Evolutionary conservation across 2,329 filamentous ascomycete genomes (phyloP).

Genomic region (Paecilomyces fulvus): DNA sequence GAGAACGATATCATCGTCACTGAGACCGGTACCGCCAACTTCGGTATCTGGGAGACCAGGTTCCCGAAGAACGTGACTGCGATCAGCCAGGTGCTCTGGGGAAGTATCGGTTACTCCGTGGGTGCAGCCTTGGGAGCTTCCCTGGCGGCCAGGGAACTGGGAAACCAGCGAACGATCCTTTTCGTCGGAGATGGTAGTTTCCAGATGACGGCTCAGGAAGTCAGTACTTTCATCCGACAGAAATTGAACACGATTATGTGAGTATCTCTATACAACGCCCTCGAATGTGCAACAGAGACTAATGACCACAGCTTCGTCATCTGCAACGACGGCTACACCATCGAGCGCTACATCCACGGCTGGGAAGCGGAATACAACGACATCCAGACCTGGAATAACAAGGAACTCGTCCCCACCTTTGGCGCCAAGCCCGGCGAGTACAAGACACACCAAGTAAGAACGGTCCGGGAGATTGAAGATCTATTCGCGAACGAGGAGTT

Average conservation of each 20-base stretch:
- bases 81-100: conserved; percentile 70
- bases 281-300: conserved; percentile 25
- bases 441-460: conserved; percentile 60
- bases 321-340: conserved; percentile 82
- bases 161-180: conserved; percentile 61
- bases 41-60: conserved; percentile 77
- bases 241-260: conserved; percentile 68
- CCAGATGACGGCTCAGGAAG: conserved; percentile 74
- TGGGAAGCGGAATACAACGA: conserved; percentile 76
- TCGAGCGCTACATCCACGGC: conserved; percentile 81
- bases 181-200: conserved; percentile 87
- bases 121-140: conserved; percentile 60
- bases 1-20: conserved; percentile 71
- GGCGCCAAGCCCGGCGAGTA: conserved; percentile 49
- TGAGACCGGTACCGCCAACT: conserved; percentile 81
- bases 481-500: conserved; percentile 60
- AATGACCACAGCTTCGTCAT: conserved; percentile 54
- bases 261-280: conserved; percentile 20
- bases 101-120: conserved; percentile 57
- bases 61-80: conserved; percentile 73
- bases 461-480: conserved; percentile 57
- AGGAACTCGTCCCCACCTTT: conserved; percentile 59
- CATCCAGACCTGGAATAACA: conserved; percentile 66
- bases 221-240: conserved; percentile 74
- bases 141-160: conserved; percentile 61